A percentile compares a stretch with the other conserved stretches of the same genome.
These are phyloP conservation scores for Arthroderma sp. DNA, from an alignment of 2,329 filamentous ascomycete genomes.

Conservation along the genomic window DNA sequence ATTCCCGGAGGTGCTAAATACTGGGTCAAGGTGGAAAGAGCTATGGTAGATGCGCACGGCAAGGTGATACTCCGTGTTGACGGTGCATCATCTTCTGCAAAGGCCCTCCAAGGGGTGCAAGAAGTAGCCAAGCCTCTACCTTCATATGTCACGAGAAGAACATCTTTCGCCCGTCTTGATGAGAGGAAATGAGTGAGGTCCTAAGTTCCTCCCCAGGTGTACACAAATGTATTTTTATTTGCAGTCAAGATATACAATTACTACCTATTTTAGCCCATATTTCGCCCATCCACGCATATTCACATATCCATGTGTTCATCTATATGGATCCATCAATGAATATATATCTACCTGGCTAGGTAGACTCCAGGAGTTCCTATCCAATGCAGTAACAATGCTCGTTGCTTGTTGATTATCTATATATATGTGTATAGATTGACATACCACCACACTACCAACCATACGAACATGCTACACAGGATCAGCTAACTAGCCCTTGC, in stretches of 20 bases:
- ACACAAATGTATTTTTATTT: constrained; percentile 1
- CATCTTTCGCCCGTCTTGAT: not conserved
- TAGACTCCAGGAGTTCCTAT: no score
- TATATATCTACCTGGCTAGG: no score
- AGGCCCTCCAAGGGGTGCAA: constrained; percentile 9
- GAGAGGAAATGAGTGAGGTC: not conserved
- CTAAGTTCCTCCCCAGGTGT: not conserved
- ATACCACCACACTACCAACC: no score
- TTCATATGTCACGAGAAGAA: not conserved
- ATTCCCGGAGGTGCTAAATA: constrained; percentile 42
- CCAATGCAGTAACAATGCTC: no score
- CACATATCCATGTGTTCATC: no score
- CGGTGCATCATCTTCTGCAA: constrained; percentile 9
- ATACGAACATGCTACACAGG: no score
- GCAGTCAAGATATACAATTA: not conserved
- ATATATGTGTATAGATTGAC: no score
- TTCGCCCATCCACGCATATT: no score
- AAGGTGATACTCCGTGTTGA: constrained; percentile 28
- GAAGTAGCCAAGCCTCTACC: constrained; percentile 1
- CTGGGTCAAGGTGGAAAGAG: constrained; percentile 39
- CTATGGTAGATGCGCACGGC: constrained; percentile 35
- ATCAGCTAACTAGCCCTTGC: no score
- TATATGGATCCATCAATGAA: no score
- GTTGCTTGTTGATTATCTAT: no score
- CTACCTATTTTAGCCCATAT: not conserved